A percentile compares a stretch with the other conserved stretches of the same genome.
Evolutionary conservation across 1,284 basidiomycete genomes (phyloP).

Genomic region (Somion occarium): DNA sequence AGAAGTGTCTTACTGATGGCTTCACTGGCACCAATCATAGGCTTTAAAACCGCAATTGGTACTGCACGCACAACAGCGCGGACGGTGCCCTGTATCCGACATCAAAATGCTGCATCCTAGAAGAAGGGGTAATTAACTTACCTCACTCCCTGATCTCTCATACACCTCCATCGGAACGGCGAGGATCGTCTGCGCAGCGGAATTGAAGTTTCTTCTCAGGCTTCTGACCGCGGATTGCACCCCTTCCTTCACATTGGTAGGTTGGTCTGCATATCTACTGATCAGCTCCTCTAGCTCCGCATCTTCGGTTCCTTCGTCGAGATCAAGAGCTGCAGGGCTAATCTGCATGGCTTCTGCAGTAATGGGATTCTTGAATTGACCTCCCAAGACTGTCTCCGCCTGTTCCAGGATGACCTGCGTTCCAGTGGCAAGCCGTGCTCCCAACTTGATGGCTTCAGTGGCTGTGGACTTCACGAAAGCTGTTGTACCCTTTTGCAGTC

Average conservation of each 20-base stretch:
- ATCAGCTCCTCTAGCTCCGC: constrained; percentile 49
- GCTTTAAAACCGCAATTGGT: constrained; percentile 92
- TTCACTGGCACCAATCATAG: constrained; percentile 95
- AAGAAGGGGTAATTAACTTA: constrained; percentile 39
- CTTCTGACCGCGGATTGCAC: constrained; percentile 89
- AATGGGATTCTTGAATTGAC: constrained; percentile 60
- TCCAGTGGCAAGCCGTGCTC: constrained; percentile 92
- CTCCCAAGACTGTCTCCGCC: constrained; percentile 89
- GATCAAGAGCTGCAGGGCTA: constrained; percentile 27
- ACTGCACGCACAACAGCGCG: constrained; percentile 93
- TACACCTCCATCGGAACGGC: constrained; percentile 99
- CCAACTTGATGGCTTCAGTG: constrained; percentile 91
- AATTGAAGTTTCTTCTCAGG: constrained; percentile 79
- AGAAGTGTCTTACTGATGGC: constrained; percentile 94
- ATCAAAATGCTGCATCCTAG: constrained; percentile 7
- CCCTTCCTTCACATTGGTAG: constrained; percentile 79
- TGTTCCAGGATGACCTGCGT: constrained; percentile 97
- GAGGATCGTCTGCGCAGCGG: constrained; percentile 96
- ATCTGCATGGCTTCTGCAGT: constrained; percentile 62
- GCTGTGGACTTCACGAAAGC: constrained; percentile 93
- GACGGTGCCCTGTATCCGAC: constrained; percentile 69
- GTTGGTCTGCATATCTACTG: constrained; percentile 91
- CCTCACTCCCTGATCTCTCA: constrained; percentile 86
- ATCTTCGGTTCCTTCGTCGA: constrained; percentile 36
- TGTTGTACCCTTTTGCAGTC: constrained; percentile 90